Conservation (phyloP, 2,329 filamentous ascomycete species). For the Neurospora crassa region DNA sequence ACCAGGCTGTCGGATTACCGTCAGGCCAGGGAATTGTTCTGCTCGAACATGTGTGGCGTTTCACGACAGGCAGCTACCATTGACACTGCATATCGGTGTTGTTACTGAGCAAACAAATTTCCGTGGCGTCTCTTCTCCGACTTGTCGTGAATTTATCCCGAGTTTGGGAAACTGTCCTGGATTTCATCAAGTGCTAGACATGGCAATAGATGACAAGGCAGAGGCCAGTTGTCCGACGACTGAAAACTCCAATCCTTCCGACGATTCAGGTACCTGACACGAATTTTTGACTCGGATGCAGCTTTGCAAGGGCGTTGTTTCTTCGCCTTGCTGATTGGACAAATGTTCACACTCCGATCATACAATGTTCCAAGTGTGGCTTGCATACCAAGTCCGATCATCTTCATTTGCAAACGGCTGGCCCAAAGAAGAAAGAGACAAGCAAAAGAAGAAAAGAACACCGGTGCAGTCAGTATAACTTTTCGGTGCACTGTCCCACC, state of each 20-base stretch:
- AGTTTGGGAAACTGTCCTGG: background rate
- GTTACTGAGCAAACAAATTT: background rate
- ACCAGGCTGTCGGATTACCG: background rate
- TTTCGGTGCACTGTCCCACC: background rate
- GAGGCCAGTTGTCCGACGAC: background rate
- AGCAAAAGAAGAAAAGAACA: background rate
- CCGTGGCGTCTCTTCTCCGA: background rate
- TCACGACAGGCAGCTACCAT: background rate
- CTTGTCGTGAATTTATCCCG: background rate
- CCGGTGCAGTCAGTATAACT: background rate
- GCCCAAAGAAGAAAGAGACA: background rate
- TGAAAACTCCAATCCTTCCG: background rate
- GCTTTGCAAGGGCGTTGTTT: background rate
- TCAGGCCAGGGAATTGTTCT: background rate
- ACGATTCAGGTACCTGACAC: background rate
- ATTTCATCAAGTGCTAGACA: background rate
- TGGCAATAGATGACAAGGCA: background rate
- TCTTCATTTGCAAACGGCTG: background rate
- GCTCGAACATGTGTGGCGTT: background rate
- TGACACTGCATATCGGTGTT: background rate
- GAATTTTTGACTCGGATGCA: background rate
- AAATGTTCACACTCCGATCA: background rate
- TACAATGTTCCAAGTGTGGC: background rate
- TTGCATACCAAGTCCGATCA: background rate
- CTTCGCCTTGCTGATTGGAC: background rate